phyloP scores from a whole-genome alignment of 805 yeast species.

The Candida railenensis region DNA sequence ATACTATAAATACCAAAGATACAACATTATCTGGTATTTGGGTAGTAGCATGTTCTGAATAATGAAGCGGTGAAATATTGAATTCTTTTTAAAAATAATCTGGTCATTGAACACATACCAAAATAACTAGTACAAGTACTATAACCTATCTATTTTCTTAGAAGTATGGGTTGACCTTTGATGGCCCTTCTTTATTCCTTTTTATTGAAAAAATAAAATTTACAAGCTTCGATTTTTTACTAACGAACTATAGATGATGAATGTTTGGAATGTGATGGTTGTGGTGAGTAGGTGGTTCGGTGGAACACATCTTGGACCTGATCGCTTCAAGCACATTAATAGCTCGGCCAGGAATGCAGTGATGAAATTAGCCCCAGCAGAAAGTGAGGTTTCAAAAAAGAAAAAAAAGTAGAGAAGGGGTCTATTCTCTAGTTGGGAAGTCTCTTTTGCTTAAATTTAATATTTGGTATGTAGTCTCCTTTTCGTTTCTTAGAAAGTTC shows the following conservation, averaged over 20 bases:
- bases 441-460: slow-evolving; percentile 13
- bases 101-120: too few relatives aligned
- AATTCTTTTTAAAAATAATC: too few relatives aligned
- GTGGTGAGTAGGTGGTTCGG: slow-evolving; percentile 93
- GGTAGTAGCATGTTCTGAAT: too few relatives aligned
- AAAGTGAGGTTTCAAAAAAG: slow-evolving; percentile 25
- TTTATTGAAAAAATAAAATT: too few relatives aligned
- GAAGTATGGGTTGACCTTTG: background rate
- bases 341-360: slow-evolving; percentile 85
- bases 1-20: background rate
- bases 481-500: slow-evolving; percentile 11
- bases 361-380: slow-evolving; percentile 55
- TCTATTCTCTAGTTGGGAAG: too few relatives aligned
- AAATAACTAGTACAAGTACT: too few relatives aligned
- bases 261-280: slow-evolving; percentile 80
- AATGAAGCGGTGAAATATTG: too few relatives aligned
- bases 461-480: slow-evolving; percentile 13
- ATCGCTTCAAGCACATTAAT: slow-evolving; percentile 90
- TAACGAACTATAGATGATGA: slow-evolving; percentile 52
- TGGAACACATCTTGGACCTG: slow-evolving; percentile 89
- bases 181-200: background rate
- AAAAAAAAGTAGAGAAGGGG: slow-evolving; percentile 19
- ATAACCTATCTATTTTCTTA: too few relatives aligned
- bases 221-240: too few relatives aligned
- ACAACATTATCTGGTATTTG: too few relatives aligned